Evolutionary conservation across 1,284 basidiomycete species (phyloP).

Genomic region (Ustilago cynodontis): DNA sequence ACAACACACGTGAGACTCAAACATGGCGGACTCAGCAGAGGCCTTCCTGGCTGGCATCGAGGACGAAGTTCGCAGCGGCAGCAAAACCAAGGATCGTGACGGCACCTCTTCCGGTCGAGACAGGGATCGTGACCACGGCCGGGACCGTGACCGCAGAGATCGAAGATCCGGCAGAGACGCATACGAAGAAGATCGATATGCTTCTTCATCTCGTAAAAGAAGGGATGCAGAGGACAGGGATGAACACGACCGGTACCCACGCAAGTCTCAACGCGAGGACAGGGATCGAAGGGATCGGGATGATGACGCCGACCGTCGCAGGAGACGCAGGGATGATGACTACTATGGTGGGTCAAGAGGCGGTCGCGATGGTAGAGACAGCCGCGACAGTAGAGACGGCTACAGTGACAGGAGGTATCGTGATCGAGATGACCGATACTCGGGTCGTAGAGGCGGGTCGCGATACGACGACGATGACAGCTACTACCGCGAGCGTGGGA

Average conservation of each 20-base stretch:
- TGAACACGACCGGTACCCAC: constrained; percentile 42
- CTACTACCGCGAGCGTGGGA: constrained; percentile 69
- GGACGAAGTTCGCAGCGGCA: constrained; percentile 39
- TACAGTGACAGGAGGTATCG: constrained; percentile 25
- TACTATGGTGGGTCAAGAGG: constrained; percentile 31
- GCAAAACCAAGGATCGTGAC: constrained; percentile 22
- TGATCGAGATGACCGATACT: constrained; percentile 41
- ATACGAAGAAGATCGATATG: constrained; percentile 33
- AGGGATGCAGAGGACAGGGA: constrained; percentile 44
- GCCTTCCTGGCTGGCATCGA: constrained; percentile 52
- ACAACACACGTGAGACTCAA: neutral
- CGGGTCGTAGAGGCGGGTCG: constrained; percentile 33
- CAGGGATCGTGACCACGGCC: constrained; percentile 8
- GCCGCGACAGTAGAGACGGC: constrained; percentile 14
- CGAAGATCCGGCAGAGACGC: constrained; percentile 35
- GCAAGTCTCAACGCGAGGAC: constrained; percentile 41
- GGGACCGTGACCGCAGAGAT: constrained; percentile 34
- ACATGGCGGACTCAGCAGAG: constrained; percentile 45
- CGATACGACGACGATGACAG: constrained; percentile 46
- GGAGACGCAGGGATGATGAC: constrained; percentile 52
- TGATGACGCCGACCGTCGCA: constrained; percentile 46
- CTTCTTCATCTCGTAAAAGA: constrained; percentile 27
- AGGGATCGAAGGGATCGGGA: constrained; percentile 61
- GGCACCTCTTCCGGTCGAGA: constrained; percentile 23
- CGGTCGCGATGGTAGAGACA: constrained; percentile 24